These are phyloP conservation scores for Hanseniaspora guilliermondii DNA, from an alignment of 805 yeast species.

Conservation along the genomic window DNA sequence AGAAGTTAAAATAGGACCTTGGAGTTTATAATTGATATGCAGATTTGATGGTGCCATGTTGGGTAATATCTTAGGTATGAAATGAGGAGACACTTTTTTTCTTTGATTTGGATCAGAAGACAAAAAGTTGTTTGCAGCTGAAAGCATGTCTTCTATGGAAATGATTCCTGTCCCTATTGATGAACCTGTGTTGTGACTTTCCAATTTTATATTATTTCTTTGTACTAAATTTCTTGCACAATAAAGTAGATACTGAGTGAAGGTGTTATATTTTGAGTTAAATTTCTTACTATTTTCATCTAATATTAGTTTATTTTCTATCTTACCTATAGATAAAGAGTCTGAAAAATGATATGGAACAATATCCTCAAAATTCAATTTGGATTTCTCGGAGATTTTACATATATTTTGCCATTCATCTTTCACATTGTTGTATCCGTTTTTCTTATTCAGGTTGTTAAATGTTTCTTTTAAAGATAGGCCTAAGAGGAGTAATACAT, in stretches of 20 bases:
- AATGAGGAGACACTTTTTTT: slow-evolving; percentile 66
- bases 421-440: slow-evolving; percentile 1
- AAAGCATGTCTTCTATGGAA: slow-evolving; percentile 6
- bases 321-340: background rate
- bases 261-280: slow-evolving; percentile 2
- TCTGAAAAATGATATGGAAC: slow-evolving; percentile 4
- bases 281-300: background rate
- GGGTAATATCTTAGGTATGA: slow-evolving; percentile 68
- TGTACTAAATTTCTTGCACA: background rate
- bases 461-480: slow-evolving; percentile 4
- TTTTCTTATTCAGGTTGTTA: background rate
- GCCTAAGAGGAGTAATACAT: slow-evolving; percentile 12
- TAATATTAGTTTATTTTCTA: background rate
- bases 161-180: slow-evolving; percentile 11
- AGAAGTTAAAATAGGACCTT: slow-evolving; percentile 79
- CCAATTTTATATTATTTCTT: background rate
- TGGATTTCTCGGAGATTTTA: background rate
- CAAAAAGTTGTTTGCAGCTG: background rate
- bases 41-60: slow-evolving; percentile 94
- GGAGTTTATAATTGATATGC: slow-evolving; percentile 60
- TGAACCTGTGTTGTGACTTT: slow-evolving; percentile 1
- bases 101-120: slow-evolving; percentile 18
- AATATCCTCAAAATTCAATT: background rate
- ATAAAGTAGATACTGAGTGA: slow-evolving; percentile 6
- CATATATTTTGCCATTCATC: background rate